A percentile compares a stretch with the other conserved stretches of the same genome.
Evolutionary conservation across 2,329 filamentous ascomycete genomes (phyloP).

Genomic region (Fusarium drepaniforme): DNA sequence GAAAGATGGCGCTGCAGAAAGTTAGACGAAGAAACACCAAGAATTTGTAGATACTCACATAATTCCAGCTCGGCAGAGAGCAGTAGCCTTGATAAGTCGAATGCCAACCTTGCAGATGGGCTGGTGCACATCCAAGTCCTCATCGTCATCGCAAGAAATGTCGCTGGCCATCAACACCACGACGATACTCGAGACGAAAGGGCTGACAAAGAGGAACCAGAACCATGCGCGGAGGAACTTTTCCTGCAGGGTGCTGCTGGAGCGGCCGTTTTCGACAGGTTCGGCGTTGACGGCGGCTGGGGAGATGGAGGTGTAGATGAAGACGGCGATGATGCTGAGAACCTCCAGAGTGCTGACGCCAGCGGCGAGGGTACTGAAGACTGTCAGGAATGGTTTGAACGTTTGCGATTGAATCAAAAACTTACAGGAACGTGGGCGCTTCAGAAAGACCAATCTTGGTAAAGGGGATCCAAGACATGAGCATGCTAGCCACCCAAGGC

Average conservation of each 20-base stretch:
- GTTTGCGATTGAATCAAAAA: neutral
- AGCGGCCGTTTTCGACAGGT: neutral
- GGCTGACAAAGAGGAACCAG: constrained; percentile 33
- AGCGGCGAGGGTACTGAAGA: constrained; percentile 16
- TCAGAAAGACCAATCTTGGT: constrained; percentile 22
- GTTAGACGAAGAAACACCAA: neutral
- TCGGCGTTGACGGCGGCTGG: constrained; percentile 1
- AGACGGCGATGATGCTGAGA: constrained; percentile 29
- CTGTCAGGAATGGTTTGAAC: neutral
- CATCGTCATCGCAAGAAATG: constrained; percentile 26
- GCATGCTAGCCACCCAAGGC: constrained; percentile 30
- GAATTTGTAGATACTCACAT: constrained; percentile 7
- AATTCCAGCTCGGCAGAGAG: constrained; percentile 30
- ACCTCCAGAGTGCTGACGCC: constrained; percentile 30
- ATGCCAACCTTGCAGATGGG: constrained; percentile 33
- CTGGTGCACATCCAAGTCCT: constrained; percentile 25
- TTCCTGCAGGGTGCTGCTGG: constrained; percentile 18
- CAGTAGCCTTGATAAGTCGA: constrained; percentile 32
- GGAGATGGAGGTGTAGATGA: constrained; percentile 24
- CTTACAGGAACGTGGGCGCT: constrained; percentile 30
- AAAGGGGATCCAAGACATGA: constrained; percentile 34
- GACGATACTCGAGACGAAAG: constrained; percentile 17
- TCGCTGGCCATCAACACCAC: constrained; percentile 33
- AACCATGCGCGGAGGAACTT: constrained; percentile 26
- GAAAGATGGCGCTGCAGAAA: constrained; percentile 21